phyloP scores from a whole-genome alignment of 495 filamentous ascomycete genomes.

The Aspergillus hancockii region DNA sequence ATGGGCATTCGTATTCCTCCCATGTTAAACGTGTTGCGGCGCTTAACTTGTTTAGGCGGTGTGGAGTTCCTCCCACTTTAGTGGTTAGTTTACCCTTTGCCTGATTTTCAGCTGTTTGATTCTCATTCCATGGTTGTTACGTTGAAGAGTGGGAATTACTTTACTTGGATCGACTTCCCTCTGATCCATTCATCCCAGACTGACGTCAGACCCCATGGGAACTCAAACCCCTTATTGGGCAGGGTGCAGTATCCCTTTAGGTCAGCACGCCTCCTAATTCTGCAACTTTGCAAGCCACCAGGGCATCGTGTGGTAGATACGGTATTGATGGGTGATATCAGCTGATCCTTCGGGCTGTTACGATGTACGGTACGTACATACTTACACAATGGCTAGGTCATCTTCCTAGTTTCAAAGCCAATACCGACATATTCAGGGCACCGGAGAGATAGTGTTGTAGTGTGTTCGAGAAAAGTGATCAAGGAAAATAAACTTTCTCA shows the following conservation, averaged over 20 bases:
- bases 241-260: background rate
- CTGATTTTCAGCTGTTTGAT: background rate
- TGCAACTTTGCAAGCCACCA: slow-evolving; percentile 7
- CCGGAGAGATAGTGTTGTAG: background rate
- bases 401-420: no score
- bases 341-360: background rate
- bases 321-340: no score
- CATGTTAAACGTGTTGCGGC: background rate
- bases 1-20: background rate
- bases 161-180: background rate
- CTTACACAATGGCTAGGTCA: background rate
- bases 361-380: no score
- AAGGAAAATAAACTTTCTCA: no score
- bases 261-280: background rate
- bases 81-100: background rate
- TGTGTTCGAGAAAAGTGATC: no score
- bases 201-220: slow-evolving; percentile 1
- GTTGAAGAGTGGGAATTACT: background rate
- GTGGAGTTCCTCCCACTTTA: background rate
- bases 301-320: background rate
- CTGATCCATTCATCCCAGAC: background rate
- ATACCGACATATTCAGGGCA: background rate
- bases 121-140: background rate
- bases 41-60: slow-evolving; percentile 2
- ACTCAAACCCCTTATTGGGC: background rate